A percentile compares a stretch with the other conserved stretches of the same genome.
Evolutionary conservation across 2,329 filamentous ascomycete species (phyloP).

Genomic region (Trichoderma sp.): DNA sequence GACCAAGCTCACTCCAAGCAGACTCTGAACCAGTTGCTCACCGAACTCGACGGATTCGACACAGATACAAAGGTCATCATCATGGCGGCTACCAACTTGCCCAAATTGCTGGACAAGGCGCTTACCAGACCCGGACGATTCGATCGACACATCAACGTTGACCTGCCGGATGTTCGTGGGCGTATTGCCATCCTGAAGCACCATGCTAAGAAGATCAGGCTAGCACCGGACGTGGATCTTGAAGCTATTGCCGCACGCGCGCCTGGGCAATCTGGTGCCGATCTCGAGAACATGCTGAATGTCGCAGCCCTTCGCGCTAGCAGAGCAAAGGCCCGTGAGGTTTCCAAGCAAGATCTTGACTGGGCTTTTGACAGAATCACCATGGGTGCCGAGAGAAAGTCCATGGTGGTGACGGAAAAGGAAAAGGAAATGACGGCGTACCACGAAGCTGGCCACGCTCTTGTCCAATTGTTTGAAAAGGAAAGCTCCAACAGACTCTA

Average conservation of each 20-base stretch:
- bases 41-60: constrained; percentile 94
- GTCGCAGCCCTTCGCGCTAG: constrained; percentile 94
- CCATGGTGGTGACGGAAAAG: constrained; percentile 84
- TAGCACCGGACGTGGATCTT: constrained; percentile 75
- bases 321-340: constrained; percentile 72
- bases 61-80: constrained; percentile 94
- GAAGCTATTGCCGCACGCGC: constrained; percentile 82
- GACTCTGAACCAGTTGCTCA: constrained; percentile 93
- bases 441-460: constrained; percentile 91
- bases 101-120: constrained; percentile 89
- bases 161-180: constrained; percentile 87
- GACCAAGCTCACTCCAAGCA: constrained; percentile 96
- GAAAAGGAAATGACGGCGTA: constrained; percentile 96
- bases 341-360: constrained; percentile 79
- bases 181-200: constrained; percentile 91
- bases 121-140: constrained; percentile 92
- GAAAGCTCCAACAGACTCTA: constrained; percentile 76
- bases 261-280: constrained; percentile 88
- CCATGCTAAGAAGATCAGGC: constrained; percentile 87
- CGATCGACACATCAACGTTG: constrained; percentile 85
- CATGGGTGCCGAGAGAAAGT: constrained; percentile 91
- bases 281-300: constrained; percentile 95
- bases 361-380: constrained; percentile 98
- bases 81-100: constrained; percentile 93
- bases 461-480: constrained; percentile 77